phyloP scores from a whole-genome alignment of 2,329 filamentous ascomycete genomes.

The Fusarium subglutinans region DNA sequence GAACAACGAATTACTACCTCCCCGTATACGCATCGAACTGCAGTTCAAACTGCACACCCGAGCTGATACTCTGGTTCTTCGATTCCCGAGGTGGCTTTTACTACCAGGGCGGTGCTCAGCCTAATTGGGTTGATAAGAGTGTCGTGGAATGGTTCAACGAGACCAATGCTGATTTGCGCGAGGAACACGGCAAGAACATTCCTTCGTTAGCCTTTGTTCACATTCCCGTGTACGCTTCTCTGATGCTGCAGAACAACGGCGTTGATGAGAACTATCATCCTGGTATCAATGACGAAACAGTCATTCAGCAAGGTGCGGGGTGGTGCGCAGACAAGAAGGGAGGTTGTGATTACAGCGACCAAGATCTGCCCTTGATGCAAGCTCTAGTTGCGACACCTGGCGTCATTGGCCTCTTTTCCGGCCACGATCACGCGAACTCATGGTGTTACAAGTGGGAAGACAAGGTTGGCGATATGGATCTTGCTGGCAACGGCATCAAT shows the following conservation, averaged over 20 bases:
- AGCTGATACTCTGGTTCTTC: conserved; percentile 73
- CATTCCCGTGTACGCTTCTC: conserved; percentile 52
- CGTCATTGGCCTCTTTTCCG: conserved; percentile 67
- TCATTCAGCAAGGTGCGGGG: conserved; percentile 54
- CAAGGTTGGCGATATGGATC: conserved; percentile 57
- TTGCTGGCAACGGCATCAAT: conserved; percentile 55
- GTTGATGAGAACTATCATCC: conserved; percentile 53
- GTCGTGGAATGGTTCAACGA: conserved; percentile 57
- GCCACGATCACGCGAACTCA: conserved; percentile 72
- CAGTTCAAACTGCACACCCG: conserved; percentile 44
- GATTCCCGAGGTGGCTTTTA: conserved; percentile 68
- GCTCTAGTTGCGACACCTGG: conserved; percentile 64
- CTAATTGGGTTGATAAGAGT: conserved; percentile 56
- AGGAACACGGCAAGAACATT: conserved; percentile 45
- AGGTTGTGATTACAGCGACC: conserved; percentile 54
- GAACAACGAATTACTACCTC: conserved; percentile 56
- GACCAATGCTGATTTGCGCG: conserved; percentile 46
- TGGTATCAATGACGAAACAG: conserved; percentile 57
- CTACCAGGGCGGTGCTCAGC: conserved; percentile 50
- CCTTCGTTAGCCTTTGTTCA: conserved; percentile 61
- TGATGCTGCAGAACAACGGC: conserved; percentile 34
- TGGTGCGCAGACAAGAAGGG: conserved; percentile 54
- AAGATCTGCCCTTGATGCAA: conserved; percentile 71
- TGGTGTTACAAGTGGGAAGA: conserved; percentile 65
- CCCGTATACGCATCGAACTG: conserved; percentile 51